Evolutionary conservation across 202 grass and related monocot genomes (phyloP), one percentile per base, ranked within the genome.

Genomic region (Hordeum pubiflorum): DNA sequence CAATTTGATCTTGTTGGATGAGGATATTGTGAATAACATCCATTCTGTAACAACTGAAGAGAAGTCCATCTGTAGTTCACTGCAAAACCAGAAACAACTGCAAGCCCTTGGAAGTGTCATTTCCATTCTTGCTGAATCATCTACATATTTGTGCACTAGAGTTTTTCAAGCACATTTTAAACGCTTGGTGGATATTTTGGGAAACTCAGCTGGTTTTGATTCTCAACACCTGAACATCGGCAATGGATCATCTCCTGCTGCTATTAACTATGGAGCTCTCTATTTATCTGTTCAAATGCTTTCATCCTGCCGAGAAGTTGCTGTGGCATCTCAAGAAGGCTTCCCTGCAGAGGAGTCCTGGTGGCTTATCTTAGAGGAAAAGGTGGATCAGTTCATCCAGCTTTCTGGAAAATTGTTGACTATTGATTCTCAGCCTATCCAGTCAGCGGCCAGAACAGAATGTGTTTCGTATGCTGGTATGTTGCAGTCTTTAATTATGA

Each of bases 261-360:
- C 80, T 71, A 63, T 88, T 74, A 94, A 94, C 77, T 83, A 78
- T 72, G 90, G 88, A 76, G 90, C 86, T 58, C 89, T 98, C 75
- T 98, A 93, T 86, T 84, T 98, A 75, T 92, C 82, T 64, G 77
- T 81, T 89, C 84, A 94, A 89, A 91, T 98, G 78, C 81, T 98
- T 89, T 82, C 82, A 32, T 92, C 95, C 7, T 98, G 84, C 86
- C 94, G 82, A 93, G 86, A 79, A 86, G 80, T 94, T 58, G 80
- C 84, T 84, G 84, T 87, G 82, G 64, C 58, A 74, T 91, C 55
- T 83, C 63, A 4, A 68, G 72, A 54, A 72, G 75, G 85, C 48
- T 83, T 64, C 63, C 79, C 71, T 78, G 84, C 77, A 71, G 76
- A 85, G 34, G 86, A 81, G 18, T 90, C 88, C 26, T 97, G 95